phyloP scores from a whole-genome alignment of 306 rosid genomes.

The Prunus dulcis region DNA sequence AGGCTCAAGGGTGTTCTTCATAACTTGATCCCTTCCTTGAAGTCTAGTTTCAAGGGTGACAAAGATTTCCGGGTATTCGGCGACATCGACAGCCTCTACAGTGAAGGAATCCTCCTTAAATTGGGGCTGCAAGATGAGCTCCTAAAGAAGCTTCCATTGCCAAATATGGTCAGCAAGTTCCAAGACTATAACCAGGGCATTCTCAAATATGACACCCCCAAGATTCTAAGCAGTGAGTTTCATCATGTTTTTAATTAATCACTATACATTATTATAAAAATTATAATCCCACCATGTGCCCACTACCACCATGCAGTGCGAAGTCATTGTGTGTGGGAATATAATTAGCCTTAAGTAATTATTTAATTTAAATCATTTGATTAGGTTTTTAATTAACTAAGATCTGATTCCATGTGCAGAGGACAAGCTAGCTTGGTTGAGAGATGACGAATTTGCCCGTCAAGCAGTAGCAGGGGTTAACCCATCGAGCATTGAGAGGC shows the following conservation, averaged over 20 bases:
- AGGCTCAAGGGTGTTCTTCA: conserved; percentile 82
- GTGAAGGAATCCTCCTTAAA: conserved; percentile 62
- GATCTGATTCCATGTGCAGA: conserved; percentile 39
- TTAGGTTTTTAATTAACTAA: background rate
- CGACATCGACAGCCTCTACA: conserved; percentile 87
- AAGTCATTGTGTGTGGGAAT: background rate
- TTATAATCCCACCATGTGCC: background rate
- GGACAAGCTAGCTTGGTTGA: conserved; percentile 87
- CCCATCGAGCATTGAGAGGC: conserved; percentile 74
- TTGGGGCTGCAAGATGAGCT: conserved; percentile 67
- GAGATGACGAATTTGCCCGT: conserved; percentile 96
- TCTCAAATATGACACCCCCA: conserved; percentile 76
- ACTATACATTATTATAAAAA: background rate
- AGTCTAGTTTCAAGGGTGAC: conserved; percentile 56
- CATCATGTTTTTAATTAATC: background rate
- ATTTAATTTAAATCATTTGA: background rate
- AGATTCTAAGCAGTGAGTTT: conserved; percentile 75
- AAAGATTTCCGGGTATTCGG: conserved; percentile 73
- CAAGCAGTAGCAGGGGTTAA: conserved; percentile 90
- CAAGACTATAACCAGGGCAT: conserved; percentile 63
- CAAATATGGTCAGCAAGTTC: conserved; percentile 49
- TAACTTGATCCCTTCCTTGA: conserved; percentile 68
- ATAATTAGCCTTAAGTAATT: background rate
- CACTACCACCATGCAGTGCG: background rate
- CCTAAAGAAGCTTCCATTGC: conserved; percentile 59